Conservation (phyloP, 2,329 filamentous ascomycete species). For the Neonectria magnoliae region DNA sequence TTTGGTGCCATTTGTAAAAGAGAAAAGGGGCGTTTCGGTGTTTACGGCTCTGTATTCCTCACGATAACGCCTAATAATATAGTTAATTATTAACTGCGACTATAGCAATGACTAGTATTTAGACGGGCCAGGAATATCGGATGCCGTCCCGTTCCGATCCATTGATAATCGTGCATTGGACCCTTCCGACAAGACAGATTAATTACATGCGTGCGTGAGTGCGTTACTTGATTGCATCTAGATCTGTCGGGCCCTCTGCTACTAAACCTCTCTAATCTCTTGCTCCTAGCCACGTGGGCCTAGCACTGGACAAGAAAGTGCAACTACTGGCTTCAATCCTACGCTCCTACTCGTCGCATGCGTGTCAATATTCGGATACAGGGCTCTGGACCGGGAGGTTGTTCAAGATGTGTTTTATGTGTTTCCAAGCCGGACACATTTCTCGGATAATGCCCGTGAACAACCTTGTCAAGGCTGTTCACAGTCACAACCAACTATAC, state of each 20-base stretch:
- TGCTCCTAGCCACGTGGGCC: constrained; percentile 36
- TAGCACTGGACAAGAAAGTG: constrained; percentile 34
- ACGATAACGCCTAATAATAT: background rate
- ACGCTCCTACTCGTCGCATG: background rate
- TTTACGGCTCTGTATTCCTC: background rate
- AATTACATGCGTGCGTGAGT: background rate
- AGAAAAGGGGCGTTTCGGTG: constrained; percentile 11
- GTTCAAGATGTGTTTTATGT: background rate
- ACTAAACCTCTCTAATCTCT: background rate
- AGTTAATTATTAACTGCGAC: background rate
- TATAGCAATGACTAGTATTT: background rate
- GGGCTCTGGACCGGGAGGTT: background rate
- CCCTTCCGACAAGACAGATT: background rate
- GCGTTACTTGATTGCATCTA: background rate
- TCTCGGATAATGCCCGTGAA: background rate
- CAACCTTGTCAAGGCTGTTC: background rate
- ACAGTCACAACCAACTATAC: background rate
- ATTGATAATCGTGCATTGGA: constrained; percentile 2
- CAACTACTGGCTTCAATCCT: constrained; percentile 13
- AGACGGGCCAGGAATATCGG: background rate
- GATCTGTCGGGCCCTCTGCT: background rate
- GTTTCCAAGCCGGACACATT: background rate
- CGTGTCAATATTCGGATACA: background rate
- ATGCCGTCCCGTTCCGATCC: constrained; percentile 35
- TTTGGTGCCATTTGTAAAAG: constrained; percentile 30